Evolutionary conservation across 768 basidiomycete genomes (phyloP).

Genomic region (Suillus alpinus): DNA sequence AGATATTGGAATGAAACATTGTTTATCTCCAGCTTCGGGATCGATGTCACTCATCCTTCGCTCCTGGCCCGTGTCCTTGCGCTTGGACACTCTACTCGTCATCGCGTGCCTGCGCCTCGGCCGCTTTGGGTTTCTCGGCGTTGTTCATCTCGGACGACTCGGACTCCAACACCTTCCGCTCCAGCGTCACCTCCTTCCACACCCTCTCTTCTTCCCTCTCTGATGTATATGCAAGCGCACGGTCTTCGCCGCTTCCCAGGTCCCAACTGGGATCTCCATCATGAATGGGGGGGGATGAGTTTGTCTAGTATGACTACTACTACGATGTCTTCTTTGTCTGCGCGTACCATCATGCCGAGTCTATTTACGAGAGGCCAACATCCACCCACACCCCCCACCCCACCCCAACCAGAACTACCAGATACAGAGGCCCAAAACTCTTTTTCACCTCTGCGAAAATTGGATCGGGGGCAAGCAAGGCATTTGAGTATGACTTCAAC

Average conservation of each 20-base stretch:
- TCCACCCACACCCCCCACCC: slow-evolving; percentile 17
- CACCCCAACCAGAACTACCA: slow-evolving; percentile 21
- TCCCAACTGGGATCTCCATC: slow-evolving; percentile 28
- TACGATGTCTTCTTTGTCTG: slow-evolving; percentile 45
- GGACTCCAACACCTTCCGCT: too few relatives aligned
- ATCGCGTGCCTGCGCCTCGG: too few relatives aligned
- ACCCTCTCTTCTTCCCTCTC: slow-evolving; percentile 77
- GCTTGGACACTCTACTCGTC: too few relatives aligned
- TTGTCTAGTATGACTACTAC: slow-evolving; percentile 27
- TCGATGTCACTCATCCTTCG: too few relatives aligned
- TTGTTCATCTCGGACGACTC: too few relatives aligned
- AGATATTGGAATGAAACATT: too few relatives aligned
- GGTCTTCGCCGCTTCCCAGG: slow-evolving; percentile 51
- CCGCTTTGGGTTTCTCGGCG: too few relatives aligned
- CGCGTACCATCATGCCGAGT: slow-evolving; percentile 59
- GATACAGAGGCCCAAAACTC: slow-evolving; percentile 58
- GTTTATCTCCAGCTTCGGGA: too few relatives aligned
- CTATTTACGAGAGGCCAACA: slow-evolving; percentile 42
- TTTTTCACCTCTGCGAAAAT: slow-evolving; percentile 81
- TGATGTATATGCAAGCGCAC: slow-evolving; percentile 58
- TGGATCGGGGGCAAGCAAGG: slow-evolving; percentile 64
- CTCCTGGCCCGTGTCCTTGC: too few relatives aligned
- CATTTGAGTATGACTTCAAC: slow-evolving; percentile 57
- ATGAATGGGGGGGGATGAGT: slow-evolving; percentile 17
- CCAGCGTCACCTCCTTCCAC: slow-evolving; percentile 62